Conservation (phyloP, 1,139 yeast species). For the Hansenula sp. region DNA sequence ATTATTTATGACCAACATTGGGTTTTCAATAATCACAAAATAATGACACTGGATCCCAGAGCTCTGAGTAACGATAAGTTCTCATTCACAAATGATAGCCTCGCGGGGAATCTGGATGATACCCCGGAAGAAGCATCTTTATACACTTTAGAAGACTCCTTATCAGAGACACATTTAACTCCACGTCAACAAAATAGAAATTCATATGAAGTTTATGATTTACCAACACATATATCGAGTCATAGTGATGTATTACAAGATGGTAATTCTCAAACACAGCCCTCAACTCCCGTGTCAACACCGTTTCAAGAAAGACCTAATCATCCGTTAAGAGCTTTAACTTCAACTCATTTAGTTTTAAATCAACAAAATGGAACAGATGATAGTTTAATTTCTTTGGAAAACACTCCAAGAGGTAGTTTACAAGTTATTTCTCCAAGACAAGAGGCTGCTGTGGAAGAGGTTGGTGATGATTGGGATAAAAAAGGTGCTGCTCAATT, state of each 20-base stretch:
- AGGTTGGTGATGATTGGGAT: conserved; percentile 14
- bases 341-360: conserved; percentile 19
- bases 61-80: conserved; percentile 12
- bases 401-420: conserved; percentile 5
- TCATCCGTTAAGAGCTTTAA: conserved; percentile 22
- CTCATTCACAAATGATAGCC: conserved; percentile 10
- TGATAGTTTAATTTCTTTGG: conserved; percentile 12
- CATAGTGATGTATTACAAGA: conserved; percentile 12
- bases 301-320: conserved; percentile 18
- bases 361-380: conserved; percentile 21
- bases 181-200: neutral
- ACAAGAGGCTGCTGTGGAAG: conserved; percentile 2
- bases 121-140: conserved; percentile 12
- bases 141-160: conserved; percentile 14
- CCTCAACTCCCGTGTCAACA: conserved; percentile 19
- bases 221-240: conserved; percentile 21
- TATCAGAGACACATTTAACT: conserved; percentile 6
- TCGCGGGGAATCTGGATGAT: too few relatives aligned
- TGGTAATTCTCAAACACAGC: conserved; percentile 11
- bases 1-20: too few relatives aligned
- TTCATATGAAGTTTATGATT: conserved; percentile 7
- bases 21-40: too few relatives aligned
- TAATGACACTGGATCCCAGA: conserved; percentile 20
- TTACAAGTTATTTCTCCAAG: too few relatives aligned
- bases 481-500: conserved; percentile 49